Base-by-base conservation (phyloP, 768 basidiomycete genomes). In the Phaeolepiota aurea region DNA sequence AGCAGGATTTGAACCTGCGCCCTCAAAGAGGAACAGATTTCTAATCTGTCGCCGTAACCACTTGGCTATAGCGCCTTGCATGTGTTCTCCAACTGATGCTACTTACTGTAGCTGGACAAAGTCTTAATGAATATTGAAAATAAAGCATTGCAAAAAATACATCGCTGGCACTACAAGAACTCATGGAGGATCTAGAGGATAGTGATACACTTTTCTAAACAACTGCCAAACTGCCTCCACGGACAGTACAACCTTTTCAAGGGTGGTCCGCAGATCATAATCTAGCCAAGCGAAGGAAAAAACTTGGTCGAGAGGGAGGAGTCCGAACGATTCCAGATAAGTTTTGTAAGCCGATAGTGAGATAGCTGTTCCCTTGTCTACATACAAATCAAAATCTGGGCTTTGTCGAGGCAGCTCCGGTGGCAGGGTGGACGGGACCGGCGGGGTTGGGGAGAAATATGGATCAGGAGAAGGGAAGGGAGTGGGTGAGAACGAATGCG, bases 31-130 rank as follows among this genome's bases (percentile, higher is more conserved):
- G 14, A 38, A 38, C 37, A 38, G 37, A 38, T 33, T 42, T 42
- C 41, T 42, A 78, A 77, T 79, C 76, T 76, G 68, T 76, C 77
- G 77, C 77, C 75, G 74, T 79, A 79, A 79, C 77, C 77, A 79
- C 76, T 78, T 76, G 74, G 78, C 75, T 77, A 77, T 77, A 72
- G 74, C 64, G 58, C 53, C 56, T 46, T 41, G 18, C 49, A 41
- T 46, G 44, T 28, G 46, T 38, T 28, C 36, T 30, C 47, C 34
- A 40, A 54, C 43, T 33, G 20, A 30, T 44, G 30, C 22, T 44
- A 34, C n/a, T 23, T 31, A 14, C 14, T 31, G 10, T 31, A 14
- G 14, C 9, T 10, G 33, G 43, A 36, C 32, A 39, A 32, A 47
- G 20, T 38, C 30, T 22, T 44, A 43, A 37, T 37, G 33, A 33